Percentiles rank a stretch among this genome's conserved stretches.
These are phyloP conservation scores for Botrytis byssoidea DNA, from an alignment of 2,329 filamentous ascomycete genomes.

Conservation along the genomic window DNA sequence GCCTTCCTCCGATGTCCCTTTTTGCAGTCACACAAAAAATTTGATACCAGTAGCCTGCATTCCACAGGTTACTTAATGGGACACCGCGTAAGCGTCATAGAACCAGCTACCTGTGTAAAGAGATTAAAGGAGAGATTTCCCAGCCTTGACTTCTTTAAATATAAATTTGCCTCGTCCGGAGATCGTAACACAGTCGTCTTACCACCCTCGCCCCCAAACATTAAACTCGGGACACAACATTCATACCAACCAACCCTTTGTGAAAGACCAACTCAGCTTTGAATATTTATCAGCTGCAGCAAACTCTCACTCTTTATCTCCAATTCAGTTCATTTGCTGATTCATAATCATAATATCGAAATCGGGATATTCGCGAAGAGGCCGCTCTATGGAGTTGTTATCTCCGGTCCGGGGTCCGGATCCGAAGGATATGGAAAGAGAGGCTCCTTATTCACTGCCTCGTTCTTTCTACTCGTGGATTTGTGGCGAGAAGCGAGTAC, in stretches of 20 bases:
- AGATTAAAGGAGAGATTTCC: not conserved
- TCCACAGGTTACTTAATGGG: not conserved
- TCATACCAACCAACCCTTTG: not conserved
- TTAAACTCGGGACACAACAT: not conserved
- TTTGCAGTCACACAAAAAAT: not conserved
- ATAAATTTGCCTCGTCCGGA: not conserved
- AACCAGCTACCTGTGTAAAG: not conserved
- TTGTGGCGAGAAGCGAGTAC: not conserved
- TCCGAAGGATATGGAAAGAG: not conserved
- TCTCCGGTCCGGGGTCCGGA: constrained; percentile 1
- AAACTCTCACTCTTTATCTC: not conserved
- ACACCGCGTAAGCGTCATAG: not conserved
- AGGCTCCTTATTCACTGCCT: not conserved
- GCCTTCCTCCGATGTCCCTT: not conserved
- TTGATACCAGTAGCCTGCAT: not conserved
- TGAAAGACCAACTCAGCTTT: not conserved
- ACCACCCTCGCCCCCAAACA: not conserved
- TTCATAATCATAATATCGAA: not conserved
- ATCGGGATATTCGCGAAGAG: not conserved
- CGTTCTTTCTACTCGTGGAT: not conserved
- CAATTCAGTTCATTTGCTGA: not conserved
- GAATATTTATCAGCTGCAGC: not conserved
- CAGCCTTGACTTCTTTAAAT: not conserved
- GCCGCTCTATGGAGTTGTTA: not conserved
- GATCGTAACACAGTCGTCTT: not conserved